Conservation (phyloP, 2,329 filamentous ascomycete species). For the Huntiella omanensis region DNA sequence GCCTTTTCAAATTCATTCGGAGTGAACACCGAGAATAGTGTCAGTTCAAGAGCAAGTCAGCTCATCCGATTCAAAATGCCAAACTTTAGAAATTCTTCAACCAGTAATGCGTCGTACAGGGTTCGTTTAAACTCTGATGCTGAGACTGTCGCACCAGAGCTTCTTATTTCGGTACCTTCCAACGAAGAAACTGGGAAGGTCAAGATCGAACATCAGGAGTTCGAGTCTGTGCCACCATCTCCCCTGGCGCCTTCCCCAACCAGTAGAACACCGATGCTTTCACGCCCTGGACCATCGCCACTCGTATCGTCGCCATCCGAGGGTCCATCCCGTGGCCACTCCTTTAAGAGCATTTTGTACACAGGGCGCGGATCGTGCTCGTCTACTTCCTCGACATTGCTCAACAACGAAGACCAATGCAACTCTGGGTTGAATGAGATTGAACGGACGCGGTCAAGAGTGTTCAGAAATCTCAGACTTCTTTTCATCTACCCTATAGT, state of each 20-base stretch:
- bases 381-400: conserved; percentile 10
- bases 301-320: conserved; percentile 11
- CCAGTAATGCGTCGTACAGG: neutral
- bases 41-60: conserved; percentile 1
- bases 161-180: conserved; percentile 1
- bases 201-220: conserved; percentile 2
- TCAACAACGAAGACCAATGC: conserved; percentile 1
- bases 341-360: neutral
- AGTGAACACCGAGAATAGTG: neutral
- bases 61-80: conserved; percentile 9
- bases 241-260: neutral
- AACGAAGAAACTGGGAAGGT: neutral
- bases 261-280: neutral
- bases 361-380: conserved; percentile 12
- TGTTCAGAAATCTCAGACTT: conserved; percentile 48
- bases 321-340: conserved; percentile 16
- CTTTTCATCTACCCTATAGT: conserved; percentile 60
- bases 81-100: conserved; percentile 1
- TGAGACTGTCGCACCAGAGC: conserved; percentile 6
- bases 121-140: conserved; percentile 9
- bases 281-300: conserved; percentile 8
- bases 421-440: no score
- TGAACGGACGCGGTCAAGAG: conserved; percentile 22
- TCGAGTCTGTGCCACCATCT: neutral
- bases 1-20: conserved; percentile 4